These are phyloP conservation scores for Plasmodium adleri DNA, from an alignment of 169 alveolate species.

Conservation along the genomic window DNA sequence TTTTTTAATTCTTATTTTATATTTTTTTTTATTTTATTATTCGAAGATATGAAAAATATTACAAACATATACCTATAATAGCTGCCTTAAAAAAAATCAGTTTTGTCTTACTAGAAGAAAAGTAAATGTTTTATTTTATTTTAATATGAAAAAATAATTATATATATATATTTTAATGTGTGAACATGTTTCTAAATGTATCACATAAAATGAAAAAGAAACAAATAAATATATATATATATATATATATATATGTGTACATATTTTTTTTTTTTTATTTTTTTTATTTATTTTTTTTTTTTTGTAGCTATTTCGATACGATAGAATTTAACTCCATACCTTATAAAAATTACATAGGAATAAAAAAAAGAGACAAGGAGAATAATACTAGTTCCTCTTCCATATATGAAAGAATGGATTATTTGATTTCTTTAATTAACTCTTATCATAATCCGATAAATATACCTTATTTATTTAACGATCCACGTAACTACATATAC, in stretches of 20 bases:
- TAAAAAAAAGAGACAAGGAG: neutral
- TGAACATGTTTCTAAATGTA: too few relatives aligned
- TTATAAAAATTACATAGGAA: constrained; percentile 29
- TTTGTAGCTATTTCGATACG: constrained; percentile 25
- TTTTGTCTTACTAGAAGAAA: constrained; percentile 34
- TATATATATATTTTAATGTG: too few relatives aligned
- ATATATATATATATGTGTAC: neutral
- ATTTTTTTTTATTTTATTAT: neutral
- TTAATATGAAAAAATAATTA: too few relatives aligned
- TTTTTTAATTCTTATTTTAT: neutral
- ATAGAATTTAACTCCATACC: constrained; percentile 9
- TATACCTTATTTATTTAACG: constrained; percentile 45
- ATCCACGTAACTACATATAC: constrained; percentile 18
- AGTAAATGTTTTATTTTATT: constrained; percentile 12
- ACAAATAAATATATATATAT: neutral
- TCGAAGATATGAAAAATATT: constrained; percentile 51
- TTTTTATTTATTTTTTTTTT: neutral
- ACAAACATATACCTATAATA: constrained; percentile 56
- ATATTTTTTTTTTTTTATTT: neutral
- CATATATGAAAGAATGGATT: constrained; percentile 7
- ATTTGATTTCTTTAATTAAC: constrained; percentile 15
- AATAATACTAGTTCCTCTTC: neutral
- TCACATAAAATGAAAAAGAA: too few relatives aligned
- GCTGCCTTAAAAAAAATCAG: constrained; percentile 16
- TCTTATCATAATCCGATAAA: constrained; percentile 16